These are phyloP conservation scores for Chlorella sp. DNA, from an alignment of 139 green algal genomes.

Conservation along the genomic window DNA sequence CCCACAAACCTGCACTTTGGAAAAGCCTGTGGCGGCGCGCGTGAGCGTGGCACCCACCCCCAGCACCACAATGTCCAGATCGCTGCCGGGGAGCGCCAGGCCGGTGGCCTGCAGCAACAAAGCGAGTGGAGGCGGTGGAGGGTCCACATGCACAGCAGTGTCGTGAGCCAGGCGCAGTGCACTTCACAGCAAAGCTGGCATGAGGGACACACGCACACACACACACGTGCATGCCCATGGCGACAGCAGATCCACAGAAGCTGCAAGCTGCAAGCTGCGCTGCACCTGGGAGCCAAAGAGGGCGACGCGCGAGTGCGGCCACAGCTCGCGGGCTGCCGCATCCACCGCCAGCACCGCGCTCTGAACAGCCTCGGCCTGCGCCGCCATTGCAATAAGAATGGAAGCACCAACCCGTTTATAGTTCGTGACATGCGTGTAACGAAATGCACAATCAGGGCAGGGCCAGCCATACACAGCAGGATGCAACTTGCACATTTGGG, in stretches of 20 bases:
- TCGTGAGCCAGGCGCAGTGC: too few species aligned
- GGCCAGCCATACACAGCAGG: too few species aligned
- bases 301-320: conserved; percentile 58
- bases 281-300: conserved; percentile 81
- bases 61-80: conserved; percentile 81
- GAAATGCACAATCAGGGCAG: too few species aligned
- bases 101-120: conserved; percentile 53
- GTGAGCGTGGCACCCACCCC: conserved; percentile 45
- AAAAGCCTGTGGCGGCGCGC: conserved; percentile 49
- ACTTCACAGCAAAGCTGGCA: too few species aligned
- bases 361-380: conserved; percentile 8
- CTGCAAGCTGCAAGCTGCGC: too few species aligned
- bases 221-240: too few species aligned
- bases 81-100: conserved; percentile 75
- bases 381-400: too few species aligned
- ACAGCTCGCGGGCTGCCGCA: conserved; percentile 48
- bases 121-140: not conserved
- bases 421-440: too few species aligned
- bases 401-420: too few species aligned
- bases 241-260: too few species aligned
- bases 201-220: too few species aligned
- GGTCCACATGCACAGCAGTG: not conserved
- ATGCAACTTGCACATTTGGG: too few species aligned
- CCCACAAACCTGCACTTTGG: conserved; percentile 8
- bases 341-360: conserved; percentile 46